Percentiles rank a stretch among this genome's conserved stretches.
phyloP scores from a whole-genome alignment of 2,329 filamentous ascomycete genomes.

The Ceratocystis ficicola region DNA sequence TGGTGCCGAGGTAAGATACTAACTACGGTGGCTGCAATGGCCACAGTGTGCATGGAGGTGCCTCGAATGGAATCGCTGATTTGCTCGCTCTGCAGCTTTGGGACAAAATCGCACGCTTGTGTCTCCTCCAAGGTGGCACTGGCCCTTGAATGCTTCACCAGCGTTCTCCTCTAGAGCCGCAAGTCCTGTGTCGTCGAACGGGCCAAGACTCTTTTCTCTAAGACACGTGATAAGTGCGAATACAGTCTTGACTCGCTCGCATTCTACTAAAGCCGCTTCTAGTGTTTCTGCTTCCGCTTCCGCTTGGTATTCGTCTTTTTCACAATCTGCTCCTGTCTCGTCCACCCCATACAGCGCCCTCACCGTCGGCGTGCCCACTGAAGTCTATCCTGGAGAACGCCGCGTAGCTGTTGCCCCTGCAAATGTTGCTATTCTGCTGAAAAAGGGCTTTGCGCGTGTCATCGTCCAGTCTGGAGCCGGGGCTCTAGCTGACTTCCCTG shows the following conservation, averaged over 20 bases:
- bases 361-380: slow-evolving; percentile 65
- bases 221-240: not conserved
- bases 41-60: not conserved
- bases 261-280: slow-evolving; percentile 32
- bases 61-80: not conserved
- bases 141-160: not conserved
- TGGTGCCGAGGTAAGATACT: not conserved
- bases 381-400: slow-evolving; percentile 66
- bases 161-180: not conserved
- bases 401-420: slow-evolving; percentile 76
- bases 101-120: not conserved
- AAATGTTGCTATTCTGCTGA: slow-evolving; percentile 68
- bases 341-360: slow-evolving; percentile 57
- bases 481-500: slow-evolving; percentile 60
- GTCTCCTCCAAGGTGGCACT: not conserved
- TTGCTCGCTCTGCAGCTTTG: not conserved
- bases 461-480: slow-evolving; percentile 75
- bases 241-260: slow-evolving; percentile 22
- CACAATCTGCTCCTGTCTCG: slow-evolving; percentile 28
- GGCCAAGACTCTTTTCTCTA: not conserved
- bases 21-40: not conserved
- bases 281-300: not conserved
- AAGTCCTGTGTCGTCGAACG: not conserved
- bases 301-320: not conserved
- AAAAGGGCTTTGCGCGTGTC: slow-evolving; percentile 70